Percentiles rank a stretch among this genome's conserved stretches.
Conservation (phyloP, 768 basidiomycete species). For the Russula griseocarnosa region DNA sequence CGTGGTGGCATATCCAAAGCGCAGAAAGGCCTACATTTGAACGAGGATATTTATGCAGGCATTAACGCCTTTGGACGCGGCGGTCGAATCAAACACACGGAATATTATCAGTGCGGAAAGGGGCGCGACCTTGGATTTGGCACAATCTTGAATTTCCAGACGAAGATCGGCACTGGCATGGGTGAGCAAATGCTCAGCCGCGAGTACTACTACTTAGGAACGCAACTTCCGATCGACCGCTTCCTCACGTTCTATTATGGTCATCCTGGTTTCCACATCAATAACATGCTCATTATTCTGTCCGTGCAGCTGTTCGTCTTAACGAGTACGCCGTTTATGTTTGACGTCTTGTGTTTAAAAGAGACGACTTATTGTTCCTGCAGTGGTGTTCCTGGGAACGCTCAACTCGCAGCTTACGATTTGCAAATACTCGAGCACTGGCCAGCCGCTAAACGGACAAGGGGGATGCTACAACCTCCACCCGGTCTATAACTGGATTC, state of each 20-base stretch:
- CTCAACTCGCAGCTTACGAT: conserved; percentile 76
- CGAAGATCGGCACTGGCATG: conserved; percentile 99
- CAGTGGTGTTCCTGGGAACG: conserved; percentile 94
- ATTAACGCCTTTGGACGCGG: conserved; percentile 98
- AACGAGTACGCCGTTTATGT: conserved; percentile 56
- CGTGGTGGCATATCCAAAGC: conserved; percentile 98
- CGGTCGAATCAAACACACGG: conserved; percentile 96
- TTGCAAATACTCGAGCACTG: conserved; percentile 71
- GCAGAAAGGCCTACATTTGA: conserved; percentile 97
- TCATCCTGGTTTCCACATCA: conserved; percentile 99
- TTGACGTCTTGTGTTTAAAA: not conserved
- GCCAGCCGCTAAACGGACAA: conserved; percentile 72
- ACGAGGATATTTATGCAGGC: conserved; percentile 99
- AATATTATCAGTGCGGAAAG: conserved; percentile 99
- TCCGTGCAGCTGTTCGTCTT: conserved; percentile 95
- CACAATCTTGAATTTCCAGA: conserved; percentile 98
- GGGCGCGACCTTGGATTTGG: conserved; percentile 98
- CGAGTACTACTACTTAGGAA: conserved; percentile 98
- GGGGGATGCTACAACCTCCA: conserved; percentile 90
- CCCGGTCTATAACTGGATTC: conserved; percentile 94
- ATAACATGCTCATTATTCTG: conserved; percentile 98
- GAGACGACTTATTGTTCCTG: conserved; percentile 26
- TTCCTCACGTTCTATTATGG: conserved; percentile 99
- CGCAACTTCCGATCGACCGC: conserved; percentile 94
- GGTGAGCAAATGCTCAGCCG: conserved; percentile 99